Evolutionary conservation across 2,329 filamentous ascomycete genomes (phyloP).

Genomic region (Fusarium guadeloupense): DNA sequence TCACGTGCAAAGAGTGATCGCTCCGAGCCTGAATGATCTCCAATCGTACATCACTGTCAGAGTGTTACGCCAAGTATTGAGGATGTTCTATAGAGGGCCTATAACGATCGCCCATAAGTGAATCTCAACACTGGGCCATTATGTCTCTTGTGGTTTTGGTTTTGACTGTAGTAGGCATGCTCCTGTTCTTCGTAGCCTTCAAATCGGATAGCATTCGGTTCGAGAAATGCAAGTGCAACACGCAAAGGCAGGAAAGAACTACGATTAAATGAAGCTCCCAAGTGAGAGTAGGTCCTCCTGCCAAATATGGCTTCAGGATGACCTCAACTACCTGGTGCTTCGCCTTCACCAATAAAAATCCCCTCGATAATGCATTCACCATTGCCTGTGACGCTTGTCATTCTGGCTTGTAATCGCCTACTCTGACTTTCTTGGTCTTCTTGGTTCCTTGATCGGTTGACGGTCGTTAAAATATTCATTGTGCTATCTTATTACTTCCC

Average conservation of each 20-base stretch:
- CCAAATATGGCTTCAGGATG: not conserved
- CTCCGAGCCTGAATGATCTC: not conserved
- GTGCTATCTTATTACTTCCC: slow-evolving; percentile 24
- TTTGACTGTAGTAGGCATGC: too few relatives aligned
- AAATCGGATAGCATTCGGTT: not conserved
- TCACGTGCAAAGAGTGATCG: not conserved
- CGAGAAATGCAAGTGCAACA: slow-evolving; percentile 7
- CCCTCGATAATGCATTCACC: slow-evolving; percentile 24
- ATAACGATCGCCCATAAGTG: too few relatives aligned
- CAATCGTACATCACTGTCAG: too few relatives aligned
- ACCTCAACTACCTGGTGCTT: not conserved
- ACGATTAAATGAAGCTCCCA: too few relatives aligned
- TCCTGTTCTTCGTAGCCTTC: not conserved
- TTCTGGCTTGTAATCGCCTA: slow-evolving; percentile 33
- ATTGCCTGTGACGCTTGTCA: slow-evolving; percentile 29
- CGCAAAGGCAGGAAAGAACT: not conserved
- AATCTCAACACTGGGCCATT: too few relatives aligned
- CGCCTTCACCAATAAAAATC: slow-evolving; percentile 9
- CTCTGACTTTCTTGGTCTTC: slow-evolving; percentile 34
- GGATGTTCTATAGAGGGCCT: too few relatives aligned
- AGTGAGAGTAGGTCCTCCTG: not conserved
- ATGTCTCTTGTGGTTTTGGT: too few relatives aligned
- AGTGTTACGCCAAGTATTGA: too few relatives aligned
- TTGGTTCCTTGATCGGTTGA: slow-evolving; percentile 32
- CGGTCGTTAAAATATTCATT: slow-evolving; percentile 34